phyloP scores from a whole-genome alignment of 352 stramenopile species.

The Pythium brassicae region DNA sequence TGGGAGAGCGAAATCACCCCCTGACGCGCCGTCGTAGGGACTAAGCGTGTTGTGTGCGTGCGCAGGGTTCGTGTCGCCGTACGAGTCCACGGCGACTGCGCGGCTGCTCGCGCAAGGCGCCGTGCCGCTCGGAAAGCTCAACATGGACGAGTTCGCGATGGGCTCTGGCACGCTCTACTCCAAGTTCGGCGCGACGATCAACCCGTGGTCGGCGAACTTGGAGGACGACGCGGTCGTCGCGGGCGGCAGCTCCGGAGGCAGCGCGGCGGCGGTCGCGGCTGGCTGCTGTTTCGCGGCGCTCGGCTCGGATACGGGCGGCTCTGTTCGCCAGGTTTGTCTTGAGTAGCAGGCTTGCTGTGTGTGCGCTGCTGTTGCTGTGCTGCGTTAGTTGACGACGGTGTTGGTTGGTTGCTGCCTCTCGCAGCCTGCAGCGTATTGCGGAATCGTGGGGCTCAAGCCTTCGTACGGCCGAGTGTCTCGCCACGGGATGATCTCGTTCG shows the following conservation, averaged over 20 bases:
- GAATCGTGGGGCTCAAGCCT: conserved; percentile 96
- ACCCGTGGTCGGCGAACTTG: conserved; percentile 79
- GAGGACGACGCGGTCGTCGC: conserved; percentile 57
- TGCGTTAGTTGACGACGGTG: neutral
- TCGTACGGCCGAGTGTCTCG: conserved; percentile 96
- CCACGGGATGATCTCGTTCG: conserved; percentile 96
- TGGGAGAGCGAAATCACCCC: neutral
- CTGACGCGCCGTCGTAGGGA: neutral
- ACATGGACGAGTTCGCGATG: conserved; percentile 99
- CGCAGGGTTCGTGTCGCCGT: conserved; percentile 83
- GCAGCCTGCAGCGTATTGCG: conserved; percentile 93
- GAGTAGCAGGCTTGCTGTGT: neutral
- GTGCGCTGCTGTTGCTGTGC: neutral
- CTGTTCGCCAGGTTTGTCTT: conserved; percentile 85
- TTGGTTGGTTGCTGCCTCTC: neutral
- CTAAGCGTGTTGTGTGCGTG: neutral
- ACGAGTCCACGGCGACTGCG: conserved; percentile 83
- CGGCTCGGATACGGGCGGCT: conserved; percentile 97
- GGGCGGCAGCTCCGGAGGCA: conserved; percentile 94
- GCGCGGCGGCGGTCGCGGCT: conserved; percentile 90
- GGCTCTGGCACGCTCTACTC: conserved; percentile 93
- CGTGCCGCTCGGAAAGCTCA: conserved; percentile 94
- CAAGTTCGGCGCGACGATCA: conserved; percentile 81
- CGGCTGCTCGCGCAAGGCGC: conserved; percentile 88
- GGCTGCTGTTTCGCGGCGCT: conserved; percentile 91